Evolutionary conservation across 1,284 basidiomycete genomes (phyloP).

Genomic region (Sparassis latifolia): DNA sequence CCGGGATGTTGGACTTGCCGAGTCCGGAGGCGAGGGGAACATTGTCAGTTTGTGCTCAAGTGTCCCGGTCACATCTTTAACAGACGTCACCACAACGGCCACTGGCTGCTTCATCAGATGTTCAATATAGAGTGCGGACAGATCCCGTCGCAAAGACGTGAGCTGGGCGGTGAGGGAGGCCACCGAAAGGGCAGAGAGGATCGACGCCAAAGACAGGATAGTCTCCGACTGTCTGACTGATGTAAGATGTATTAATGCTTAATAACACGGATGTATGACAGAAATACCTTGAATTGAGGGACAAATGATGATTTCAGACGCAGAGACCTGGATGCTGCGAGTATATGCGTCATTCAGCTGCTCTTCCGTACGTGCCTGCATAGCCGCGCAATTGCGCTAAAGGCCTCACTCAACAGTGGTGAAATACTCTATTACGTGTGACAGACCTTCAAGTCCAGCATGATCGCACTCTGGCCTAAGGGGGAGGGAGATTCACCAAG

Average conservation of each 20-base stretch:
- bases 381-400: conserved; percentile 48
- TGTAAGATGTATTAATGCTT: conserved; percentile 3
- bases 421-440: neutral
- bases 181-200: conserved; percentile 55
- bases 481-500: conserved; percentile 46
- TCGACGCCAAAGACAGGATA: conserved; percentile 42
- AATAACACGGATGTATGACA: neutral
- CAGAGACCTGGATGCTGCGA: conserved; percentile 45
- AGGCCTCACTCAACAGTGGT: conserved; percentile 5
- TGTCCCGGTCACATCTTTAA: conserved; percentile 23
- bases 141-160: conserved; percentile 55
- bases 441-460: conserved; percentile 53
- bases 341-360: conserved; percentile 64
- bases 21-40: conserved; percentile 37
- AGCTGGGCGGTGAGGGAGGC: conserved; percentile 49
- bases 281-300: conserved; percentile 51
- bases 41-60: conserved; percentile 40
- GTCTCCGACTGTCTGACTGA: conserved; percentile 53
- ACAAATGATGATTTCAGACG: conserved; percentile 42
- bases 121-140: conserved; percentile 55
- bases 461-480: conserved; percentile 43
- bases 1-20: conserved; percentile 31
- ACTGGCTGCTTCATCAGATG: conserved; percentile 46
- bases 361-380: conserved; percentile 58
- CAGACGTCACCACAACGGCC: conserved; percentile 31